A percentile compares a stretch with the other conserved stretches of the same genome.
These are phyloP conservation scores for Dipodascopsis uninucleata DNA, from an alignment of 805 yeast genomes.

Conservation along the genomic window DNA sequence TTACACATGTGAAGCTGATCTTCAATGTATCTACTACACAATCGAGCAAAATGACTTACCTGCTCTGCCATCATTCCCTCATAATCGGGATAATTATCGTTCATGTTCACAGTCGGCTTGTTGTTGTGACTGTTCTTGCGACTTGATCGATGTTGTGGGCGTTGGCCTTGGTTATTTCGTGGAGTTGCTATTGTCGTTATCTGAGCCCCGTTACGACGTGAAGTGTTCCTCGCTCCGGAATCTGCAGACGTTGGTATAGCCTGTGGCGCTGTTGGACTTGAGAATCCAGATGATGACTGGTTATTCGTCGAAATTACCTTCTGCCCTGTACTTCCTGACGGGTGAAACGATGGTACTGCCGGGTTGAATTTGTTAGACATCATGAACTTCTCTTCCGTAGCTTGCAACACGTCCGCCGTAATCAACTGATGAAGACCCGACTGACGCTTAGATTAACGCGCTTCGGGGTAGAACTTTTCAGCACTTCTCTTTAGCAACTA, in stretches of 20 bases:
- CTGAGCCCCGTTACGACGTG: not conserved
- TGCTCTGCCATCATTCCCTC: constrained; percentile 20
- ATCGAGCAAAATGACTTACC: constrained; percentile 6
- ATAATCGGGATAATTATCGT: constrained; percentile 9
- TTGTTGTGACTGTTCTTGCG: constrained; percentile 16
- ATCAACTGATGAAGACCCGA: too few relatives aligned
- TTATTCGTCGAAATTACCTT: not conserved
- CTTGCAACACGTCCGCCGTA: too few relatives aligned
- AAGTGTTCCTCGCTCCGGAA: constrained; percentile 2
- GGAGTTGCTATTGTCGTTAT: constrained; percentile 8
- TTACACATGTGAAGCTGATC: too few relatives aligned
- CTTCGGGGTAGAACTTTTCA: too few relatives aligned
- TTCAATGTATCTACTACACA: not conserved
- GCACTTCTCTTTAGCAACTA: too few relatives aligned
- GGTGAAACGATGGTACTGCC: constrained; percentile 15
- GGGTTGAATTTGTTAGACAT: constrained; percentile 25
- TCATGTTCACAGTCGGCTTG: constrained; percentile 19
- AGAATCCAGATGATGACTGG: constrained; percentile 10
- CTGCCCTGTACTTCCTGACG: constrained; percentile 4
- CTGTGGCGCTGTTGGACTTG: constrained; percentile 4
- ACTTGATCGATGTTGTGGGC: constrained; percentile 14
- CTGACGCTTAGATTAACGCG: too few relatives aligned
- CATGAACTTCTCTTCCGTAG: not conserved
- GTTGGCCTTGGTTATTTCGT: constrained; percentile 13
- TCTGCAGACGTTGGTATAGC: constrained; percentile 4